Base-by-base conservation (phyloP, 345 rosid genomes). In the Viola odorata region DNA sequence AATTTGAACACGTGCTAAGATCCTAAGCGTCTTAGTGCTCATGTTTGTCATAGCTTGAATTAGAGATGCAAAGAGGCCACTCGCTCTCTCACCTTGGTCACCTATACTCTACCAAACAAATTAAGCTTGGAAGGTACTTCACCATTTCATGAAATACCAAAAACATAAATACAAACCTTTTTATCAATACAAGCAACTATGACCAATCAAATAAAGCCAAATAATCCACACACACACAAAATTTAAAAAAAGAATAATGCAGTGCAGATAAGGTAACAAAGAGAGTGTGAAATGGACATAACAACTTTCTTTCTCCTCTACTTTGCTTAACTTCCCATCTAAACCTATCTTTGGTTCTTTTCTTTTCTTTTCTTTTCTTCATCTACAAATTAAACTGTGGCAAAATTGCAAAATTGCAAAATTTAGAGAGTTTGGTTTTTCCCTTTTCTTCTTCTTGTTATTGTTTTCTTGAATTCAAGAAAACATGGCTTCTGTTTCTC, bases 401-500 rank as follows among this genome's bases (percentile, higher is more conserved):
- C 53, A 45, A 54, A 61, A 48, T 57, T 37, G 32, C 53, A 45
- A 54, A 61, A 48, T 57, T 37, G 32, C 32, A 23, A 23, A 2
- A 23, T 23, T 23, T 23, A 23, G 32, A 23, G 32, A 23, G 32
- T 9, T 16, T 9, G 7, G n/a, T 6, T 45, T 44, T 51, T 10
- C 7, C 5, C 32, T 23, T 23, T 23, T 23, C 32, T 23, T 23
- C 32, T 23, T 23, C 32, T 23, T 23, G 32, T 23, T 23, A 23
- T 45, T 41, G 11, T 36, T 8, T 37, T 9, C 41, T 17, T 12
- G 12, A 41, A 23, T 23, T 23, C 32, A 51, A 49, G 50, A 65
- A 60, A 62, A 7, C n/a, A 81, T 85, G 91, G 74, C 76, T 62
- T 77, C 80, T 64, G 55, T 73, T 0, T 57, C 63, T 51, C 80